Base-by-base conservation (phyloP, 2,329 filamentous ascomycete genomes). In the Botryotinia calthae region DNA sequence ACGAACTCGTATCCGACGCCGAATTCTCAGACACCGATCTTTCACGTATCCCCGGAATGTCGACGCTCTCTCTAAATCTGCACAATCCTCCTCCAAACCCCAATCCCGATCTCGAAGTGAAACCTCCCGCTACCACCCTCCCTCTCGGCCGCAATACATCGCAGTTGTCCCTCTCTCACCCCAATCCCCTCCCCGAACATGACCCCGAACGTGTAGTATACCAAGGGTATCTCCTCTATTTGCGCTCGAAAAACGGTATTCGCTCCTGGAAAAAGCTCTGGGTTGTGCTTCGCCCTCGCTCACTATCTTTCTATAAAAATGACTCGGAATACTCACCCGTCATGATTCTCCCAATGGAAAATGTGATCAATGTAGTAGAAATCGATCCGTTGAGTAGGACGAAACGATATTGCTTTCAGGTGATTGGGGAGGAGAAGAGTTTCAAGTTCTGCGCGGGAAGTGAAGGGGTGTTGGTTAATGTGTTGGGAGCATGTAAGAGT, bases 261-360 rank as follows among this genome's bases (percentile, higher is more conserved):
- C 90, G 92, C 64, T 93, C 97, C 79, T 99, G 96, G 96, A 98
- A 97, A 85, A 91, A 94, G 78, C 87, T 94, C 73, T 98, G 96
- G 96, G 92, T 92, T 20, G 96, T 98, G 0, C 87, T 99, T 69
- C 92, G 96, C 46, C 91, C 93, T 1, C 90, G 92, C 69, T 94
- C 93, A 75, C 85, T 99, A 46, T 92, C 94, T 25, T 87, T 98
- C 40, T 99, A 99, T 86, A 98, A 98, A 82, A 92, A 97, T 80
- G 93, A 97, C 75, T 86, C 90, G 76, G 96, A 99, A 83, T 98
- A 98, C 82, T 91, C 92, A 20, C 93, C 95, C 0, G 87, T 92
- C 75, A 91, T 94, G 77, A 92, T 99, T 77, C 85, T 98, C 48
- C 89, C 92, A 6, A 89, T 98, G 78, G 85, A 89, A 14, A 89